Evolutionary conservation across 495 filamentous ascomycete genomes (phyloP), one percentile per base, ranked within the genome.

Genomic region (Massariosphaeria phaeospora): DNA sequence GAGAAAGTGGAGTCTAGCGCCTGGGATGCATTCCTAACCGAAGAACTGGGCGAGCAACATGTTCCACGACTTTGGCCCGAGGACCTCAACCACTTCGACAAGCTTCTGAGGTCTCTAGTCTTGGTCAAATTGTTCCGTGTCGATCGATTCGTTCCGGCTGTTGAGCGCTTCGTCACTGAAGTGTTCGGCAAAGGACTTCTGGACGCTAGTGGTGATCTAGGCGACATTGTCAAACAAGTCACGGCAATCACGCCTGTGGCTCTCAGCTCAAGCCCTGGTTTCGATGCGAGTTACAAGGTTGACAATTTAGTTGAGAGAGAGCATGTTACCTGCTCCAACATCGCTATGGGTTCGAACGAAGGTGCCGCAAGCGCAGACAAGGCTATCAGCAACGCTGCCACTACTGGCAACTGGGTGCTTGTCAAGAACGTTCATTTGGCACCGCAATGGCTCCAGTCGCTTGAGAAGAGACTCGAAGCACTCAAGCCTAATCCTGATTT

Each of bases 361-460:
- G 87, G 89, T 66, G 74, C 91, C 12, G 82, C 89, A 55, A 91
- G 82, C 49, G 93, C 93, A 26, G 94, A 97, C 73, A 94, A 95
- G 69, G 93, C 93, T 20, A 88, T 99, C 66, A 85, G 79, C 75
- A 91, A 89, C 66, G 93, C 93, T 13, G 91, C 94, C 6, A 86
- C 91, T 45, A 85, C 85, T 2, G 93, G 93, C 52, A 90, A 83
- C 27, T 99, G 93, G 93, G 94, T 99, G 17, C 77, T 97, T 4
- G 81, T 99, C 75, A 99, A 99, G 81, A 99, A 99, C 75, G 93
- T 99, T 27, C 93, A 99, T 69, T 79, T 99, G 52, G 90, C 91
- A 25, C 90, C 91, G 2, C 84, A 84, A 26, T 99, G 94, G 94
- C 76, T 99, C 18, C 93, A 97, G 67, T 93, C 88, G 60, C 78